A percentile compares a stretch with the other conserved stretches of the same genome.
phyloP scores from a whole-genome alignment of 2,329 filamentous ascomycete genomes.

The Bipolaris zeicola region DNA sequence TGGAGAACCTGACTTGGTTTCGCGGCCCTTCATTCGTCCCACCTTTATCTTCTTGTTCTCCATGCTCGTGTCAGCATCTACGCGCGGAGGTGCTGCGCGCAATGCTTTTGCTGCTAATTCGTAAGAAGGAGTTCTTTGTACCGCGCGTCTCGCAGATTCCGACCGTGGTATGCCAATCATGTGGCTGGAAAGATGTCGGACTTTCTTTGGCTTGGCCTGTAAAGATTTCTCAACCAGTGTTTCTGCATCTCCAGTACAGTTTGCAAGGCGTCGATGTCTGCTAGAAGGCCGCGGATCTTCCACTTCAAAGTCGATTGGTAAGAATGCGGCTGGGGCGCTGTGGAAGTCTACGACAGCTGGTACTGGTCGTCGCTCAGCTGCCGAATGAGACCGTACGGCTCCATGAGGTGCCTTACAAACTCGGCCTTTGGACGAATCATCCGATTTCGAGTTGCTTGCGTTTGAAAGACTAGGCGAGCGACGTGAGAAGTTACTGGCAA shows the following conservation, averaged over 20 bases:
- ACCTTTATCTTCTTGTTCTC: slow-evolving; percentile 28
- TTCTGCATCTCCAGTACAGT: slow-evolving; percentile 30
- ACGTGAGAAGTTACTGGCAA: slow-evolving; percentile 76
- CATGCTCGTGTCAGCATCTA: slow-evolving; percentile 7
- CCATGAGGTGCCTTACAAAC: slow-evolving; percentile 35
- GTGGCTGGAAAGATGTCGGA: slow-evolving; percentile 40
- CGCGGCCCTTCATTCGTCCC: slow-evolving; percentile 19
- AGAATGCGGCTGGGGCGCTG: slow-evolving; percentile 54
- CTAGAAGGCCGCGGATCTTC: slow-evolving; percentile 31
- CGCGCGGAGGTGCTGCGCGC: slow-evolving; percentile 14
- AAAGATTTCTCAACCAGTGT: slow-evolving; percentile 30
- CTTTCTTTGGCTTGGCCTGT: slow-evolving; percentile 33
- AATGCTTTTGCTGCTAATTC: slow-evolving; percentile 30
- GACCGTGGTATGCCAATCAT: slow-evolving; percentile 39
- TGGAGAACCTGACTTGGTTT: slow-evolving; percentile 7
- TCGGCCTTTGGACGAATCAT: slow-evolving; percentile 42
- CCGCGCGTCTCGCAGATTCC: slow-evolving; percentile 25
- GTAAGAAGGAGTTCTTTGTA: slow-evolving; percentile 24
- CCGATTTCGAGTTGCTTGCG: slow-evolving; percentile 45
- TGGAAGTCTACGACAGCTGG: slow-evolving; percentile 54
- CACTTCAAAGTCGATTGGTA: slow-evolving; percentile 57
- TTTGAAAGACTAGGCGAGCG: slow-evolving; percentile 66
- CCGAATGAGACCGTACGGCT: slow-evolving; percentile 31
- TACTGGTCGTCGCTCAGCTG: slow-evolving; percentile 34
- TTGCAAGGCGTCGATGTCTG: slow-evolving; percentile 37